phyloP scores from a whole-genome alignment of 306 rosid species.

The Quercus aquifolioides region DNA sequence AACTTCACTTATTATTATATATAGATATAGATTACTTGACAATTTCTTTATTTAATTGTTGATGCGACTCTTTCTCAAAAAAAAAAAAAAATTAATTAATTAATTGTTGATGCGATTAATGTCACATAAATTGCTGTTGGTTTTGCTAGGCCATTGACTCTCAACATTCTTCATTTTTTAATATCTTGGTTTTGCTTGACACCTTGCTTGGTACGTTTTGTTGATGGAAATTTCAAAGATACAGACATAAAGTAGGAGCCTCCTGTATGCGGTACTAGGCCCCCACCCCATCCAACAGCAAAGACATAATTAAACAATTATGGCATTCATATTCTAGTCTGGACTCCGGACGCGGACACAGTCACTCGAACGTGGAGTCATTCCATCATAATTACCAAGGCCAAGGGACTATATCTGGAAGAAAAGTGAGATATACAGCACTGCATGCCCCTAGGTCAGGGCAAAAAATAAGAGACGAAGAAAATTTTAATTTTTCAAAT shows the following conservation, averaged over 20 bases:
- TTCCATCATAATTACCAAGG: constrained; percentile 58
- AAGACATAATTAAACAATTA: constrained; percentile 71
- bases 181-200: no score
- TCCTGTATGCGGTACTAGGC: constrained; percentile 23
- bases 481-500: not conserved
- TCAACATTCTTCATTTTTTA: no score
- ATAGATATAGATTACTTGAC: no score
- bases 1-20: no score
- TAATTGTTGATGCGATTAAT: no score
- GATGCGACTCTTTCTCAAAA: no score
- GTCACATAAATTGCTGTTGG: no score
- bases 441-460: constrained; percentile 16
- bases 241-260: not conserved
- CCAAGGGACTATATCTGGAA: constrained; percentile 29
- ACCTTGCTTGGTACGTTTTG: no score
- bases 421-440: constrained; percentile 15
- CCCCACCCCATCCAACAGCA: constrained; percentile 22
- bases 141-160: no score
- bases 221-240: not conserved
- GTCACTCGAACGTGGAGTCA: constrained; percentile 61
- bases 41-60: no score
- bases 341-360: not conserved
- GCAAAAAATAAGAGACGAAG: not conserved
- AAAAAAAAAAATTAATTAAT: no score
- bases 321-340: constrained; percentile 48